A percentile compares a stretch with the other conserved stretches of the same genome.
These are phyloP conservation scores for Pseudodiploospora longispora DNA, from an alignment of 2,329 filamentous ascomycete species.

Conservation along the genomic window DNA sequence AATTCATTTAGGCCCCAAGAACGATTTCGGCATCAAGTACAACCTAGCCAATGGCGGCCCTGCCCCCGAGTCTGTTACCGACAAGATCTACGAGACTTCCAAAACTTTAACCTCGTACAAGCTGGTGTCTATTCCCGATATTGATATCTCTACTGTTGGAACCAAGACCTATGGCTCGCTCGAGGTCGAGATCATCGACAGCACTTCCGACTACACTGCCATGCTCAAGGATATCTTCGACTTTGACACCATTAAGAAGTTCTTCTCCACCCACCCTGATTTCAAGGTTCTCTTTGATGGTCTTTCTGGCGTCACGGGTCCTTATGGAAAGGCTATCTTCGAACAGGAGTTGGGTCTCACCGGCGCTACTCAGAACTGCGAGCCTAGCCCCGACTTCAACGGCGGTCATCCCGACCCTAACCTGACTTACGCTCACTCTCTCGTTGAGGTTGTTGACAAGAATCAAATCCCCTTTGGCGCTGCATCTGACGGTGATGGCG, in stretches of 20 bases:
- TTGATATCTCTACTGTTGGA: conserved; percentile 79
- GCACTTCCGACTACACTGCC: conserved; percentile 79
- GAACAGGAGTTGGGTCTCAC: conserved; percentile 84
- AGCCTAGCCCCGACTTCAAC: conserved; percentile 88
- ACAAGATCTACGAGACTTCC: conserved; percentile 92
- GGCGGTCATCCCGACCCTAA: conserved; percentile 97
- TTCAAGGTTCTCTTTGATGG: conserved; percentile 98
- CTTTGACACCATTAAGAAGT: conserved; percentile 90
- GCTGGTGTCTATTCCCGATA: conserved; percentile 74
- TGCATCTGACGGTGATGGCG: conserved; percentile 92
- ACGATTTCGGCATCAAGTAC: conserved; percentile 99
- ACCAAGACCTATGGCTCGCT: conserved; percentile 75
- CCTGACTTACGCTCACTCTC: conserved; percentile 89
- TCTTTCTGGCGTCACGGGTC: conserved; percentile 88
- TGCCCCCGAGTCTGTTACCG: conserved; percentile 90
- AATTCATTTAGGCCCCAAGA: conserved; percentile 61
- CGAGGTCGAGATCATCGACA: conserved; percentile 93
- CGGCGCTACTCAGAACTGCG: conserved; percentile 77
- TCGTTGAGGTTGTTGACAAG: conserved; percentile 90
- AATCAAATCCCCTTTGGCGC: conserved; percentile 90
- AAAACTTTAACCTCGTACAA: conserved; percentile 91
- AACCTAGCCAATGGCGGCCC: conserved; percentile 95
- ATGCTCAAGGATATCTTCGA: conserved; percentile 99
- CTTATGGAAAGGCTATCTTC: conserved; percentile 92
- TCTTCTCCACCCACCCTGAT: conserved; percentile 77